These are phyloP conservation scores for Kurtzmaniella quercitrusa DNA, from an alignment of 1,139 yeast species.

Conservation along the genomic window DNA sequence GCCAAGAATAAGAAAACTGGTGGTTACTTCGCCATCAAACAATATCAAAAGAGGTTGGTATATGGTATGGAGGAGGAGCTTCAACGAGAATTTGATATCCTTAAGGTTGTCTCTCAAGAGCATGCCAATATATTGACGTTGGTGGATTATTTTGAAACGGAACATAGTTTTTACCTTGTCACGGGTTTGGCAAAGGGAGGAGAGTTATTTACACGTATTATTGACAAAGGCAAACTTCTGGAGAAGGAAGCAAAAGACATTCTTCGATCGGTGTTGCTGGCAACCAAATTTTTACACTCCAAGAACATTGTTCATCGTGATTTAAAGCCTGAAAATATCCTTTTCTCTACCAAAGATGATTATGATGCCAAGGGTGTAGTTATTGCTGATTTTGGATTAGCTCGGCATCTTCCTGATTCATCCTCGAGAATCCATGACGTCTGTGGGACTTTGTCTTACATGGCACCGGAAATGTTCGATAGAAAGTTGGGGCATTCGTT, in stretches of 20 bases:
- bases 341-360: constrained; percentile 19
- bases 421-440: constrained; percentile 23
- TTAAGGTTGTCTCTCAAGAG: constrained; percentile 42
- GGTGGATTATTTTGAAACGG: constrained; percentile 68
- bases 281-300: constrained; percentile 28
- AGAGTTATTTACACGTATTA: constrained; percentile 62
- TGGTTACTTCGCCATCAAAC: constrained; percentile 36
- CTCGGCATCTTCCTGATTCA: constrained; percentile 22
- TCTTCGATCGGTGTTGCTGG: constrained; percentile 23
- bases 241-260: constrained; percentile 49
- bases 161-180: constrained; percentile 52
- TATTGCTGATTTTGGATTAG: constrained; percentile 67
- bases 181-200: constrained; percentile 70
- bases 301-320: constrained; percentile 39
- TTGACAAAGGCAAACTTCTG: constrained; percentile 36
- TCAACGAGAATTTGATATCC: constrained; percentile 53
- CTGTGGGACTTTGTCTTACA: constrained; percentile 70
- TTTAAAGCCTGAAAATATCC: constrained; percentile 38
- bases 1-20: constrained; percentile 31
- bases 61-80: constrained; percentile 36
- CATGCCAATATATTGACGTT: constrained; percentile 54
- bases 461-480: constrained; percentile 65
- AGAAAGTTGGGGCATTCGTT: constrained; percentile 50
- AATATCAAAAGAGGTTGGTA: constrained; percentile 28
- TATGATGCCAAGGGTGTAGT: constrained; percentile 45